Evolutionary conservation across 306 rosid genomes (phyloP).

Genomic region (Cicer bijugum): DNA sequence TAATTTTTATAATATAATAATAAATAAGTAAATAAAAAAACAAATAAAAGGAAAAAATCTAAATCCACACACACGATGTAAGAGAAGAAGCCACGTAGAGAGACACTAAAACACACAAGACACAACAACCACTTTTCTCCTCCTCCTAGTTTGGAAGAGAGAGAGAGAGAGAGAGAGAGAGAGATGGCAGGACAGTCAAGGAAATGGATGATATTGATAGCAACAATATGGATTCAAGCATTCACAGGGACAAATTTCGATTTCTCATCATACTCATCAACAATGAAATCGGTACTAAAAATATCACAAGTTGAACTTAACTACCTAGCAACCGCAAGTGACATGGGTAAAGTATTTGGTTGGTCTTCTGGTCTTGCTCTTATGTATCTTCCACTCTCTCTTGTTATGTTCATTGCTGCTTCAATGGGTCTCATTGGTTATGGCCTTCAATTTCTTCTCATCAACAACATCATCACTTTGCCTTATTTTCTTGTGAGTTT

Average conservation of each 20-base stretch:
- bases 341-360: slow-evolving; percentile 80
- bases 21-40: too few relatives aligned
- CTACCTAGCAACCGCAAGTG: slow-evolving; percentile 86
- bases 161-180: neutral
- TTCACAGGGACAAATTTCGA: slow-evolving; percentile 94
- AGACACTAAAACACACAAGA: neutral
- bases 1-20: too few relatives aligned
- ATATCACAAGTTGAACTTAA: slow-evolving; percentile 83
- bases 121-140: neutral
- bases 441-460: slow-evolving; percentile 86
- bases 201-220: slow-evolving; percentile 87
- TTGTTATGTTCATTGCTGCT: slow-evolving; percentile 75
- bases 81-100: slow-evolving; percentile 53
- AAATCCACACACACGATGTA: neutral
- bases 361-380: slow-evolving; percentile 94
- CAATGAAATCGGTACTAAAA: slow-evolving; percentile 67
- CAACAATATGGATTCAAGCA: slow-evolving; percentile 91
- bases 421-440: slow-evolving; percentile 74
- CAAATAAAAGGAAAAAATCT: neutral
- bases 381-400: slow-evolving; percentile 62
- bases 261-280: slow-evolving; percentile 81
- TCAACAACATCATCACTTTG: slow-evolving; percentile 56
- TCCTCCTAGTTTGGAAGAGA: neutral
- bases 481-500: slow-evolving; percentile 73
- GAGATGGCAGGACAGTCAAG: slow-evolving; percentile 76